Evolutionary conservation across 169 alveolate genomes (phyloP).

Genomic region (Plasmodium vivax): DNA sequence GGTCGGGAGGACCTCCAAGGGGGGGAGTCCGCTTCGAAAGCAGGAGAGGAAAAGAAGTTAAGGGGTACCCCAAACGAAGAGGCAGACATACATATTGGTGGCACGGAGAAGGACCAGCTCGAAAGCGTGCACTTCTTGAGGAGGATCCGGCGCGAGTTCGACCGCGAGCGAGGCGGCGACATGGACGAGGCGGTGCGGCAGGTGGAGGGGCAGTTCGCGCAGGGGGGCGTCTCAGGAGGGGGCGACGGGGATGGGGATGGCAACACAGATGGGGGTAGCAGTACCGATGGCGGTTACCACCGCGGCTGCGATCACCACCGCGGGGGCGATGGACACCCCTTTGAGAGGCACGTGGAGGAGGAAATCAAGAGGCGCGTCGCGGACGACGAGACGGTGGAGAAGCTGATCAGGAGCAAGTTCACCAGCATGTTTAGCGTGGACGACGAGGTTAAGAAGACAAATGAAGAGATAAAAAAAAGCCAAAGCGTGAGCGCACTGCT

Average conservation of each 20-base stretch:
- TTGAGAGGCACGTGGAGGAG: background rate
- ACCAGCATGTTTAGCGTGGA: slow-evolving; percentile 20
- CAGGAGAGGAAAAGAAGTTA: background rate
- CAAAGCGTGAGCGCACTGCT: slow-evolving; percentile 15
- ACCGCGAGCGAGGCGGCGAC: slow-evolving; percentile 19
- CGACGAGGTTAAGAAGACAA: slow-evolving; percentile 25
- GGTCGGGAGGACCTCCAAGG: slow-evolving; percentile 23
- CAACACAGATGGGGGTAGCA: background rate
- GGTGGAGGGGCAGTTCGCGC: background rate
- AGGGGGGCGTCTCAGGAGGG: background rate
- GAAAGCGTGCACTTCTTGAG: slow-evolving; percentile 33
- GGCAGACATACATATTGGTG: background rate
- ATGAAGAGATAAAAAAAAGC: slow-evolving; percentile 35
- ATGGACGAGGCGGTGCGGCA: slow-evolving; percentile 15
- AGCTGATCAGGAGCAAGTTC: background rate
- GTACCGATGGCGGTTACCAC: no score
- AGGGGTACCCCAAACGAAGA: background rate
- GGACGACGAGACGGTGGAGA: slow-evolving; percentile 2
- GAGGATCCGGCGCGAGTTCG: background rate
- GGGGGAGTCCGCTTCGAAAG: background rate
- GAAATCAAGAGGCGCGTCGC: slow-evolving; percentile 3
- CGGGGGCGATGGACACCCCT: background rate
- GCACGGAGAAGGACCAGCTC: background rate
- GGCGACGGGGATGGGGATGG: background rate
- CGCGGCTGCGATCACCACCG: no score